These are phyloP conservation scores for Dichotomocladium elegans DNA, from an alignment of 371 early-diverging fungal species.

Conservation along the genomic window DNA sequence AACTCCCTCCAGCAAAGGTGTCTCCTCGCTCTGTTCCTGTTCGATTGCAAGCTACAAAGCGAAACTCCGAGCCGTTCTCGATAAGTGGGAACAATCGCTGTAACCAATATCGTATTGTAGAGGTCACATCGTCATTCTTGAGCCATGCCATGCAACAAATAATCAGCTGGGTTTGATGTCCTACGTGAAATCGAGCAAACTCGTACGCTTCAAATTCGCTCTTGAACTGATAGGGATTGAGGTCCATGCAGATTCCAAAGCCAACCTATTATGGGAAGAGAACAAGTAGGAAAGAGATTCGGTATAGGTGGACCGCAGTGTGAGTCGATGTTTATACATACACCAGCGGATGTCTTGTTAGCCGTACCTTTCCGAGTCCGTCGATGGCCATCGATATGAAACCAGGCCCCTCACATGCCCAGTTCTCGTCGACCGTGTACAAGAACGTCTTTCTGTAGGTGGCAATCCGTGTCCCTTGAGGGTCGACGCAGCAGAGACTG, in stretches of 20 bases:
- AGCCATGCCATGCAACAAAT: conserved; percentile 76
- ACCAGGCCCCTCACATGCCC: conserved; percentile 71
- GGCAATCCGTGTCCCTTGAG: conserved; percentile 37
- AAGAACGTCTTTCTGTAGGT: conserved; percentile 75
- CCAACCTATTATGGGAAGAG: no score
- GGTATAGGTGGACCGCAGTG: no score
- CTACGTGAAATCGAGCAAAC: conserved; percentile 61
- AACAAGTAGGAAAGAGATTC: no score
- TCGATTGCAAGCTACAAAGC: conserved; percentile 63
- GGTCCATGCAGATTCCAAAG: conserved; percentile 81
- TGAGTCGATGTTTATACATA: no score
- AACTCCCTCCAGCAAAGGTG: conserved; percentile 55
- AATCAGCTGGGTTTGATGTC: conserved; percentile 44
- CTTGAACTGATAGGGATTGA: conserved; percentile 73
- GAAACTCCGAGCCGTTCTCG: not conserved
- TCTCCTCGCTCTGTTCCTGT: conserved; percentile 57
- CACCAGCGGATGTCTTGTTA: not conserved
- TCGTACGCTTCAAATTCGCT: conserved; percentile 62
- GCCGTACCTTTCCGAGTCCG: conserved; percentile 44
- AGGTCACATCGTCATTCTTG: conserved; percentile 4
- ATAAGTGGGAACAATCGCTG: conserved; percentile 48
- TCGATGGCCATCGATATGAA: conserved; percentile 48
- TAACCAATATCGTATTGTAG: conserved; percentile 61
- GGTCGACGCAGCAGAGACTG: conserved; percentile 55
- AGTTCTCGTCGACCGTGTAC: conserved; percentile 66